Base-by-base conservation (phyloP, 306 rosid species). In the Lotus japonicus region DNA sequence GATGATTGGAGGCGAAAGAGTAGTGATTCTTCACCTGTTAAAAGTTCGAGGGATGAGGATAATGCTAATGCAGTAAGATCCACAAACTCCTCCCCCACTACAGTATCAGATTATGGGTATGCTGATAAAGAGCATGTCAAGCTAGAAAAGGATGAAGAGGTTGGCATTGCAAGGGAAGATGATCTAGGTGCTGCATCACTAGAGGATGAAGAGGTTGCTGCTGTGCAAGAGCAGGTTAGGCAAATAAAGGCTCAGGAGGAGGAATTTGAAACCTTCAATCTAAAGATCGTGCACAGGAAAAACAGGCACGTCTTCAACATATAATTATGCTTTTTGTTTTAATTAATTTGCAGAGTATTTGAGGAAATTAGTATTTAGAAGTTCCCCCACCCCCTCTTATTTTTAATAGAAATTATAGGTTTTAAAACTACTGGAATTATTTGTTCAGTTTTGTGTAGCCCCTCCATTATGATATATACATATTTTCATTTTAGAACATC, bases 151-250 rank as follows among this genome's bases (percentile, higher is more conserved):
- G 89, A 85, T 55, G 94, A 85, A 68, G 85, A 88, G 70, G 64
- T 64, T 73, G 80, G 79, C 19, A 18, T 81, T 76, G 82, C 73
- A 31, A 83, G 89, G 91, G 92, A 90, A 54, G 95, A 90, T 72
- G 96, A 95, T 73, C 39, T 88, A 3, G 95, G 75, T 44, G 83
- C 88, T 43, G 83, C 88, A 54, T 87, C 84, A 54, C 87, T 88
- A 14, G 99, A 95, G 63, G 99, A 95, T 62, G 99, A 95, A 77
- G 99, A 95, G 81, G 90, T 94, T 36, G 95, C 96, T 62, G 99
- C 97, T 56, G 95, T 95, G 70, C 99, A 95, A 84, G 99, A 90
- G 87, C 99, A 95, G 89, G 92, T 90, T 64, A 81, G 92, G 85
- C 99, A 95, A 81, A 87, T 95, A 85, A 87, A 84, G 84, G 90